phyloP scores from a whole-genome alignment of 1,139 yeast genomes.

The Taphrina populina region DNA sequence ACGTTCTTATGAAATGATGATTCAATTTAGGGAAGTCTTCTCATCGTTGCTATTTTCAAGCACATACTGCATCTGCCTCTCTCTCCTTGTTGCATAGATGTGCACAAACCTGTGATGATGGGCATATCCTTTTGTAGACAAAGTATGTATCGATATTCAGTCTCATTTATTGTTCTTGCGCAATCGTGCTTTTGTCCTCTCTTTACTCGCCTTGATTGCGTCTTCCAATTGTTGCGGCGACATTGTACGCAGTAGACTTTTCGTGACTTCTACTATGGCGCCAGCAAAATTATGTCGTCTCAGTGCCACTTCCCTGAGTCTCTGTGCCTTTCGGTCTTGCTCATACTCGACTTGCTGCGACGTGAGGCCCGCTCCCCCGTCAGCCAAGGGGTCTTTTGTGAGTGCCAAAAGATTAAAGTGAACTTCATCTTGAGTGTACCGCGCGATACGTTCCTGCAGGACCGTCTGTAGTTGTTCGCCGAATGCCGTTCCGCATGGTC shows the following conservation, averaged over 20 bases:
- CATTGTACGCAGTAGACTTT: background rate
- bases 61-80: background rate
- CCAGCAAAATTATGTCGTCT: slow-evolving; percentile 61
- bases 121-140: too few relatives aligned
- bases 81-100: background rate
- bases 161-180: too few relatives aligned
- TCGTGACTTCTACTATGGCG: slow-evolving; percentile 46
- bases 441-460: slow-evolving; percentile 51
- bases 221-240: slow-evolving; percentile 33
- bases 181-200: too few relatives aligned
- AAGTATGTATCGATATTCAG: too few relatives aligned
- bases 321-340: slow-evolving; percentile 43
- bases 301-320: slow-evolving; percentile 50
- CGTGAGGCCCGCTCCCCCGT: slow-evolving; percentile 41
- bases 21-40: too few relatives aligned
- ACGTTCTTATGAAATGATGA: too few relatives aligned
- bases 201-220: background rate
- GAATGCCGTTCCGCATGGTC: slow-evolving; percentile 51
- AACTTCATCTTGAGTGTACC: slow-evolving; percentile 54
- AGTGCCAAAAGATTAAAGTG: slow-evolving; percentile 62
- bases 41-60: too few relatives aligned
- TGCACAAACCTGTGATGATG: too few relatives aligned
- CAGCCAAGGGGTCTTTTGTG: slow-evolving; percentile 54
- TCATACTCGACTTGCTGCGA: too few relatives aligned
- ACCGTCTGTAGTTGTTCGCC: slow-evolving; percentile 49